A percentile compares a stretch with the other conserved stretches of the same genome.
Evolutionary conservation across 2,329 filamentous ascomycete genomes (phyloP).

Genomic region (Penicillium sp.): DNA sequence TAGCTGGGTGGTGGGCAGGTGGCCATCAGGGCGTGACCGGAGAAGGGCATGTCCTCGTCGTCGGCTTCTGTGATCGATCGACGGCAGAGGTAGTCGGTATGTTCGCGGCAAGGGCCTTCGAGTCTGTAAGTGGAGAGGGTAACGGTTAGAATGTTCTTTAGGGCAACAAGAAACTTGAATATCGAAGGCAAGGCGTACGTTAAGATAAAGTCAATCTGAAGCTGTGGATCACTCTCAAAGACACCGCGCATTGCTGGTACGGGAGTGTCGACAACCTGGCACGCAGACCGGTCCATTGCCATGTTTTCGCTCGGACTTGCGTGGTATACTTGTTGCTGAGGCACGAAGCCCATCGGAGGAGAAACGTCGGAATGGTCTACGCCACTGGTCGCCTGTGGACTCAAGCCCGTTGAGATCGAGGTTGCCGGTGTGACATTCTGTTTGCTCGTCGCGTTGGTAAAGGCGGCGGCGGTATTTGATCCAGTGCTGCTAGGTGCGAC

Average conservation of each 20-base stretch:
- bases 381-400: slow-evolving; percentile 36
- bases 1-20: slow-evolving; percentile 78
- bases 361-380: slow-evolving; percentile 40
- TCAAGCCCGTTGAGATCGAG: slow-evolving; percentile 40
- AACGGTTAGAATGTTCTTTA: neutral
- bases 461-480: slow-evolving; percentile 38
- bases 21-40: slow-evolving; percentile 92
- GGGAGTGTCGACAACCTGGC: slow-evolving; percentile 28
- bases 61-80: slow-evolving; percentile 63
- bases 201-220: slow-evolving; percentile 56
- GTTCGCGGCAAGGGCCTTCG: slow-evolving; percentile 60
- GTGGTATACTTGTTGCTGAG: slow-evolving; percentile 34
- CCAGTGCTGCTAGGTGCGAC: slow-evolving; percentile 48
- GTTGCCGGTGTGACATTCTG: slow-evolving; percentile 43
- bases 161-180: neutral
- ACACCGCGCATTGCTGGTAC: slow-evolving; percentile 43
- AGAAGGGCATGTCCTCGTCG: slow-evolving; percentile 67
- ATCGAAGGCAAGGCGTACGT: slow-evolving; percentile 43
- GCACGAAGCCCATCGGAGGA: slow-evolving; percentile 32
- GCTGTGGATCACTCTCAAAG: slow-evolving; percentile 54
- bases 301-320: slow-evolving; percentile 34
- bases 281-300: slow-evolving; percentile 34
- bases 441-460: slow-evolving; percentile 32
- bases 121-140: slow-evolving; percentile 46
- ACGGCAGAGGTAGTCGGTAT: slow-evolving; percentile 88